Evolutionary conservation across 1,284 basidiomycete genomes (phyloP).

Genomic region (Apiotrichum domesticum): DNA sequence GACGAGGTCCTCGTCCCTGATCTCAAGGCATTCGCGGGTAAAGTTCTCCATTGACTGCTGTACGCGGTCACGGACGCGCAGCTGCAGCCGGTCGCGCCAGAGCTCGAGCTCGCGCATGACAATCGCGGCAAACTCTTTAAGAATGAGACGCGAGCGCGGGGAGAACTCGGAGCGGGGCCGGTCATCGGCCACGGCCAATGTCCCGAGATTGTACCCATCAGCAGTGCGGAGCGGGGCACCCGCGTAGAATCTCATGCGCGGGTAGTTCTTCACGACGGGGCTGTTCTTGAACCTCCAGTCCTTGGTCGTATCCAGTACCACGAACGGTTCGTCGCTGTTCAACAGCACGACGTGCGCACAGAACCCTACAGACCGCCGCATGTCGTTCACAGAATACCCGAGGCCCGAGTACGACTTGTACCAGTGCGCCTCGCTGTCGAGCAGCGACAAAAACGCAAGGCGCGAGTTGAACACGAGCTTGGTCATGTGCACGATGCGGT

Average conservation of each 20-base stretch:
- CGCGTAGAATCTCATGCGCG: constrained; percentile 80
- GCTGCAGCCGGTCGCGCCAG: constrained; percentile 84
- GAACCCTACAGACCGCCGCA: constrained; percentile 3
- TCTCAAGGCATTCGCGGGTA: constrained; percentile 87
- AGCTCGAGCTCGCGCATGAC: constrained; percentile 95
- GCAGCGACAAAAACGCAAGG: constrained; percentile 68
- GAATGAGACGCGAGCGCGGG: constrained; percentile 78
- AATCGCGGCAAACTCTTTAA: constrained; percentile 89
- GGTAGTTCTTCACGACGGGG: constrained; percentile 65
- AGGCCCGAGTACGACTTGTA: constrained; percentile 75
- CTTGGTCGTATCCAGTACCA: constrained; percentile 67
- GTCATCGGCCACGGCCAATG: constrained; percentile 79
- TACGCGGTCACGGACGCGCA: constrained; percentile 82
- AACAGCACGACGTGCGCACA: constrained; percentile 13
- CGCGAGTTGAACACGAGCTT: constrained; percentile 90
- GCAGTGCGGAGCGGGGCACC: constrained; percentile 81
- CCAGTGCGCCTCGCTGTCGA: constrained; percentile 80
- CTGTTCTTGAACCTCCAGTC: constrained; percentile 79
- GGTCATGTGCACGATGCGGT: constrained; percentile 78
- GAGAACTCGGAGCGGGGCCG: constrained; percentile 76
- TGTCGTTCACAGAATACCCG: constrained; percentile 30
- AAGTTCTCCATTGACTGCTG: constrained; percentile 95
- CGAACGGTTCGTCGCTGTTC: constrained; percentile 79
- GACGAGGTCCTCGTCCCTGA: constrained; percentile 54
- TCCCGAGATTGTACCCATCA: constrained; percentile 86